Evolutionary conservation across 106 monocot species (phyloP).

Genomic region (Dendrobium huoshanense): DNA sequence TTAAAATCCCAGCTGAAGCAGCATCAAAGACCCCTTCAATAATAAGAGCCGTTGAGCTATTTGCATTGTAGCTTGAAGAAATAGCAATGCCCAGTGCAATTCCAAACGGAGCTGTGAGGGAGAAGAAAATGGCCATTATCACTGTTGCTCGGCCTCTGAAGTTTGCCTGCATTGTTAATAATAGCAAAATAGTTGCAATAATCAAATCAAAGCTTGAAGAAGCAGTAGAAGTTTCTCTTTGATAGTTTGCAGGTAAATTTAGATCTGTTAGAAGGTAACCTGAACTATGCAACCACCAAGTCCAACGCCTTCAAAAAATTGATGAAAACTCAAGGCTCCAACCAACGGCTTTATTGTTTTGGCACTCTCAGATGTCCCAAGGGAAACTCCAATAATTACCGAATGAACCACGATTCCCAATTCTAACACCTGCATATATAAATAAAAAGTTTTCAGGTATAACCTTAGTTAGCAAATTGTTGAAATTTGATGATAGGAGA

Average conservation of each 20-base stretch:
- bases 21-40: slow-evolving; percentile 27
- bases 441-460: too few species aligned
- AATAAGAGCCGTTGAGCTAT: slow-evolving; percentile 17
- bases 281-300: slow-evolving; percentile 68
- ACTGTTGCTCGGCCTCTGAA: slow-evolving; percentile 18
- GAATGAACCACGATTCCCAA: slow-evolving; percentile 68
- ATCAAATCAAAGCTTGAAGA: too few species aligned
- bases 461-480: too few species aligned
- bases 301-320: slow-evolving; percentile 68
- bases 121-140: slow-evolving; percentile 29
- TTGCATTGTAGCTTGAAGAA: slow-evolving; percentile 11
- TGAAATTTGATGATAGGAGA: too few species aligned
- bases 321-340: slow-evolving; percentile 58
- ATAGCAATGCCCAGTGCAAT: slow-evolving; percentile 21
- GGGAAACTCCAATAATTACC: slow-evolving; percentile 54
- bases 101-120: slow-evolving; percentile 22
- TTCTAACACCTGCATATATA: slow-evolving; percentile 39
- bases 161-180: slow-evolving; percentile 8
- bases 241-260: not conserved
- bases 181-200: too few species aligned
- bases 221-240: too few species aligned
- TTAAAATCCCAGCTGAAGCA: slow-evolving; percentile 21
- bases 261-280: slow-evolving; percentile 18
- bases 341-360: slow-evolving; percentile 50
- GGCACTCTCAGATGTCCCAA: slow-evolving; percentile 45